Base-by-base conservation (phyloP, 495 filamentous ascomycete species). In the Aspergillus haitiensis region DNA sequence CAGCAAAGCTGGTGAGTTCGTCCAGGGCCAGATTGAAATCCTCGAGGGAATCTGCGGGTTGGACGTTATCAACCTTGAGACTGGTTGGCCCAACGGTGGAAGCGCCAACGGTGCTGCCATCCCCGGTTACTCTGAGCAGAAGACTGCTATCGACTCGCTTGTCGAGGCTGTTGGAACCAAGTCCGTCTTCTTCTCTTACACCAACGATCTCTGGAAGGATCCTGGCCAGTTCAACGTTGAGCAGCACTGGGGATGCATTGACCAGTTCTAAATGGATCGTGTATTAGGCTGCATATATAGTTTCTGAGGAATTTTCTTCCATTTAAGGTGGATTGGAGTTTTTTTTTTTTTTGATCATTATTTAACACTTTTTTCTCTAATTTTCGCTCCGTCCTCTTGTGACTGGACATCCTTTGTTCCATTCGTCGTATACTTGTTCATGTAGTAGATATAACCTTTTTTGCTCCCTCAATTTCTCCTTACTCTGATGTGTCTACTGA, bases 51-150 rank as follows among this genome's bases (percentile, higher is more conserved):
- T 86, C 58, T 98, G 93, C 81, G 81, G 80, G 69, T 85, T 85
- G 79, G 66, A 75, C 21, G 88, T 82, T 55, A 81, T 88, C 73
- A 88, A 92, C 77, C 79, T 96, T 55, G 93, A 98, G 85, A 89
- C 88, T 37, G 93, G 93, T 67, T 98, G 93, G 93, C 93, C 93
- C 64, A 87, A 73, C 45, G 60, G 66, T 12, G 92, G 93, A 68
- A 58, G 71, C 13, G 61, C 82, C 70, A 92, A 92, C 72, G 91
- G 91, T 58, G 72, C 61, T 12, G 92, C 92, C 35, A 75, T 88
- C 62, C 84, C 92, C 48, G 85, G 88, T 55, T n/a, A 40, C 1
- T 9, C 62, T 12, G 74, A 94, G 76, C 93, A 98, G 82, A 68
- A 70, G 58, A 67, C 67, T n/a, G 93, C 93, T 62, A 81, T 97